Evolutionary conservation across 1,284 basidiomycete species (phyloP).

Genomic region (Anthracocystis panici-leucophaei): DNA sequence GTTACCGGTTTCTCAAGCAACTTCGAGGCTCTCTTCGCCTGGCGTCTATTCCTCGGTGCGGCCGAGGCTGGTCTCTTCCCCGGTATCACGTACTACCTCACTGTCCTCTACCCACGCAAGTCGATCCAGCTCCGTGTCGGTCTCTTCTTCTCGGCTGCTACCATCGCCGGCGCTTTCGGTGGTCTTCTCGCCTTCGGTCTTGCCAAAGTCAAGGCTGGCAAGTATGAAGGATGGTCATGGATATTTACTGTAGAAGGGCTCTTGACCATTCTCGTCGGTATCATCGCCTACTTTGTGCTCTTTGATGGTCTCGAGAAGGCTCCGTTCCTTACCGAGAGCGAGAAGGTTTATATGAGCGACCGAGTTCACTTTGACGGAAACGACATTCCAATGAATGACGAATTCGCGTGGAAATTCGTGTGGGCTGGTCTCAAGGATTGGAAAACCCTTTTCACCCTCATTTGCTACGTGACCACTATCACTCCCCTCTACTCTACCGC

Average conservation of each 20-base stretch:
- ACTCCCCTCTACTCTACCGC: conserved; percentile 61
- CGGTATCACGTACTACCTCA: conserved; percentile 52
- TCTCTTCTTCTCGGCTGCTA: conserved; percentile 64
- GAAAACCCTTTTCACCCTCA: conserved; percentile 57
- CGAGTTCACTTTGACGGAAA: conserved; percentile 55
- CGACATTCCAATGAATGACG: conserved; percentile 59
- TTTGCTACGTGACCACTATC: conserved; percentile 59
- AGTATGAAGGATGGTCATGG: conserved; percentile 39
- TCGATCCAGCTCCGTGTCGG: conserved; percentile 56
- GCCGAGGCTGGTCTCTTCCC: conserved; percentile 62
- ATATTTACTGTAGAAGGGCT: conserved; percentile 73
- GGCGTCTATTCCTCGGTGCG: conserved; percentile 70
- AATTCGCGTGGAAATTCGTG: conserved; percentile 58
- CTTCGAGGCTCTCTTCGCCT: conserved; percentile 68
- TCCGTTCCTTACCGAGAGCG: conserved; percentile 53
- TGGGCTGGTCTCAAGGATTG: conserved; percentile 58
- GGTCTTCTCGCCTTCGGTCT: conserved; percentile 66
- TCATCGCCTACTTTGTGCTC: conserved; percentile 64
- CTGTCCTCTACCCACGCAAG: conserved; percentile 49
- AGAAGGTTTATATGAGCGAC: conserved; percentile 56
- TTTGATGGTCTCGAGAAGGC: conserved; percentile 52
- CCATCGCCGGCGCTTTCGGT: conserved; percentile 72
- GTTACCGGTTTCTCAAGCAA: conserved; percentile 70
- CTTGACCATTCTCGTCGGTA: conserved; percentile 71
- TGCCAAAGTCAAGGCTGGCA: conserved; percentile 59